Conservation (phyloP, 345 rosid species). For the Lenwebbia sp. region DNA sequence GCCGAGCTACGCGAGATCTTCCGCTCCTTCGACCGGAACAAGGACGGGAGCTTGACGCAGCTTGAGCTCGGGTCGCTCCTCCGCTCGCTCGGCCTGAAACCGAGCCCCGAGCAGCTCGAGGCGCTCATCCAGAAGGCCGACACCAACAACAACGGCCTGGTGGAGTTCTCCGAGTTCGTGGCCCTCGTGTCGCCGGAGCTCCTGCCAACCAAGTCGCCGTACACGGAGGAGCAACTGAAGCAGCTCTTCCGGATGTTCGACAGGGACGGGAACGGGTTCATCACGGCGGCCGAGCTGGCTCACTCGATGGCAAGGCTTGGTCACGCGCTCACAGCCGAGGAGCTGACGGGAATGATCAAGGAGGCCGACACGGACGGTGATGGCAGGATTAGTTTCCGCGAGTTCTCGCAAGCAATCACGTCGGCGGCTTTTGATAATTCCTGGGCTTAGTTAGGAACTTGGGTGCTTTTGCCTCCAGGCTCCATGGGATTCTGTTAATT, state of each 20-base stretch:
- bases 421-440: constrained; percentile 87
- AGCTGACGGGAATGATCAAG: constrained; percentile 85
- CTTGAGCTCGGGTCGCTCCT: constrained; percentile 82
- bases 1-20: constrained; percentile 73
- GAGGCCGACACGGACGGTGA: constrained; percentile 95
- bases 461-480: not conserved
- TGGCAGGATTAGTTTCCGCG: constrained; percentile 71
- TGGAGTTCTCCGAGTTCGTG: constrained; percentile 81
- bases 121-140: constrained; percentile 63
- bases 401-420: constrained; percentile 70
- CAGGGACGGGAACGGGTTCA: constrained; percentile 66
- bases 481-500: not conserved
- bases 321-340: constrained; percentile 70
- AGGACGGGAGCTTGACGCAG: constrained; percentile 83
- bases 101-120: constrained; percentile 68
- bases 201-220: constrained; percentile 52
- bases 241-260: constrained; percentile 65
- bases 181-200: constrained; percentile 75
- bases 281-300: constrained; percentile 77
- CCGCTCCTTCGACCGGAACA: constrained; percentile 76
- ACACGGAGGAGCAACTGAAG: constrained; percentile 62
- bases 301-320: constrained; percentile 85
- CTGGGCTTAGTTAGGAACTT: constrained; percentile 26
- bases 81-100: constrained; percentile 65
- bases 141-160: constrained; percentile 69